Evolutionary conservation across 768 basidiomycete species (phyloP).

Genomic region (Xerocomellus chrysenteron): DNA sequence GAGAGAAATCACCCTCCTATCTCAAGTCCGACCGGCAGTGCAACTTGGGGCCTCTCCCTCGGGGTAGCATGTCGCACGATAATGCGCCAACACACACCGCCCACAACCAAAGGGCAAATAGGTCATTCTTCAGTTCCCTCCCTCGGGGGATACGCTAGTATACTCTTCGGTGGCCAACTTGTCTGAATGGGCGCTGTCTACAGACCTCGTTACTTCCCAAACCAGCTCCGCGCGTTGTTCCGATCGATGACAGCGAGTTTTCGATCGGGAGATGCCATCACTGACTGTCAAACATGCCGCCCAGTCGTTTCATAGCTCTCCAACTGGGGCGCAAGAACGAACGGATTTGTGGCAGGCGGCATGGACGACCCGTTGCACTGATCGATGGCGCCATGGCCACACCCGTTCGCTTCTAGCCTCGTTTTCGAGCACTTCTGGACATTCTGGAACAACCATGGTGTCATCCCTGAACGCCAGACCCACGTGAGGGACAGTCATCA

Average conservation of each 20-base stretch:
- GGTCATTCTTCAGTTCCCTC: neutral
- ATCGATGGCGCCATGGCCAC: neutral
- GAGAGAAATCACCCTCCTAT: neutral
- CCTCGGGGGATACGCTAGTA: neutral
- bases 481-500: constrained; percentile 13
- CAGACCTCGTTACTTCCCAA: constrained; percentile 9
- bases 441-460: constrained; percentile 17
- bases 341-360: neutral
- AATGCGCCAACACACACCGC: neutral
- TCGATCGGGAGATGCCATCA: constrained; percentile 23
- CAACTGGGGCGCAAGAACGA: neutral
- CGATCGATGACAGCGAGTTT: constrained; percentile 19
- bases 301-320: neutral
- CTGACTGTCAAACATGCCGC: constrained; percentile 4
- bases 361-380: neutral
- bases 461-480: neutral
- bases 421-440: constrained; percentile 10
- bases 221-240: constrained; percentile 15
- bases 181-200: constrained; percentile 2
- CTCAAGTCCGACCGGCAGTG: neutral
- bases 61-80: neutral
- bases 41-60: neutral
- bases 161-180: neutral
- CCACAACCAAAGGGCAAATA: neutral
- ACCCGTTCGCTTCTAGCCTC: neutral